Evolutionary conservation across 23 red algal genomes (phyloP).

Genomic region (Gracilaria vermiculophylla): DNA sequence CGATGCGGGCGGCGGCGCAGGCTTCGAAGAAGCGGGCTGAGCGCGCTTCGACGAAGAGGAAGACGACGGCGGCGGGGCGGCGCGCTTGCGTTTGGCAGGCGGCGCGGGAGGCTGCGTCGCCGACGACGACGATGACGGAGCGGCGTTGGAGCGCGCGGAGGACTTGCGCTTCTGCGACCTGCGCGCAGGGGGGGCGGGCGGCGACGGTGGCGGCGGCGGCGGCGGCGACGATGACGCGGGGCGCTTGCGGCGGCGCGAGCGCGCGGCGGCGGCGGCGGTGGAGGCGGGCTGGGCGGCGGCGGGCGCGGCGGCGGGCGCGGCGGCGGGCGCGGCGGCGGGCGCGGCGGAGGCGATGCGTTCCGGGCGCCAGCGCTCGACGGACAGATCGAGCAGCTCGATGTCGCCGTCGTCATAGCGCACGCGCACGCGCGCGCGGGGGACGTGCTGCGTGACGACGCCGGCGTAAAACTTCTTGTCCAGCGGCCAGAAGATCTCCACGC

Average conservation of each 20-base stretch:
- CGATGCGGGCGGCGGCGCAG: background rate
- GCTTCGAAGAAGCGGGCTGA: background rate
- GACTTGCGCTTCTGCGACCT: background rate
- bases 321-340: background rate
- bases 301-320: background rate
- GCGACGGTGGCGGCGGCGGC: background rate
- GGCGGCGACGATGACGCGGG: background rate
- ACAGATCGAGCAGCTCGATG: background rate
- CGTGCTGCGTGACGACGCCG: background rate
- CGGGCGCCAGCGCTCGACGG: background rate
- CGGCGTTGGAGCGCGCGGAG: background rate
- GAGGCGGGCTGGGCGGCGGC: no score
- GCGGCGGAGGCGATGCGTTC: background rate
- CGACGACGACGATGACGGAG: background rate
- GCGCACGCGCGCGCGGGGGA: background rate
- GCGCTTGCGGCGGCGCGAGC: no score
- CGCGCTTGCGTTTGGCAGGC: background rate
- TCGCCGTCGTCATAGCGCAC: conserved; percentile 15
- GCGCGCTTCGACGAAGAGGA: background rate
- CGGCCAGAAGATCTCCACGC: conserved; percentile 15
- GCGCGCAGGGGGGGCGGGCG: background rate
- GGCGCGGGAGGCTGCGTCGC: background rate
- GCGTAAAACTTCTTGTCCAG: background rate
- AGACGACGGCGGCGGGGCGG: background rate
- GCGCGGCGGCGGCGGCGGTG: background rate